A percentile compares a stretch with the other conserved stretches of the same genome.
Evolutionary conservation across 441 rosid species (phyloP).

Genomic region (Capsella rubella): DNA sequence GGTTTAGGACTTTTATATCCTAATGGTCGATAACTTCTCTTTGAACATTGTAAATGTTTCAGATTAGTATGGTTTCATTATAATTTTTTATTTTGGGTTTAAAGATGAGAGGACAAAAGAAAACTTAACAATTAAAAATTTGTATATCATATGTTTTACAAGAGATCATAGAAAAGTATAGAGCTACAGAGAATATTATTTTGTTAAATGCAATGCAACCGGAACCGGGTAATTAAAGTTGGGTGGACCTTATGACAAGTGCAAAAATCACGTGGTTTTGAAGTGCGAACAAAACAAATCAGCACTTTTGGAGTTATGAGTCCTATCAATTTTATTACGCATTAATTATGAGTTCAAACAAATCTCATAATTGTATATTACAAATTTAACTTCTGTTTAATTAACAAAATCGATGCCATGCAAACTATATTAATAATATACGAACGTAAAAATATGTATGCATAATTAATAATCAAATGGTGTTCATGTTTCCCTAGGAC

Average conservation of each 20-base stretch:
- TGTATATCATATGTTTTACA: neutral
- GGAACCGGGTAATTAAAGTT: constrained; percentile 2
- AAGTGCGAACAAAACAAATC: constrained; percentile 41
- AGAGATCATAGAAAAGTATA: neutral
- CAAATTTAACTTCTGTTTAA: neutral
- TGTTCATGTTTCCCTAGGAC: constrained; percentile 35
- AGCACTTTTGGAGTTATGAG: constrained; percentile 39
- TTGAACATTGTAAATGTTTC: neutral
- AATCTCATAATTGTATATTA: neutral
- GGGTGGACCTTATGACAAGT: constrained; percentile 38
- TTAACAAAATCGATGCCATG: constrained; percentile 29
- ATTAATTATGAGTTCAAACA: neutral
- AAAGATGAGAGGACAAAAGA: neutral
- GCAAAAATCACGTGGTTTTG: constrained; percentile 48
- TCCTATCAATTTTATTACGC: constrained; percentile 5
- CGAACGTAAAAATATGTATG: neutral
- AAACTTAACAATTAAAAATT: neutral
- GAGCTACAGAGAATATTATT: neutral
- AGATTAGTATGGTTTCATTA: neutral
- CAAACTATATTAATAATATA: constrained; percentile 24
- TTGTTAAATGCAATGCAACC: neutral
- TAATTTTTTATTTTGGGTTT: no score
- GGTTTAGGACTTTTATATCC: neutral
- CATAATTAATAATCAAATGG: constrained; percentile 4
- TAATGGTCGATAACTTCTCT: neutral